Evolutionary conservation across 1,284 basidiomycete species (phyloP).

Genomic region (Omphalotus olearius): DNA sequence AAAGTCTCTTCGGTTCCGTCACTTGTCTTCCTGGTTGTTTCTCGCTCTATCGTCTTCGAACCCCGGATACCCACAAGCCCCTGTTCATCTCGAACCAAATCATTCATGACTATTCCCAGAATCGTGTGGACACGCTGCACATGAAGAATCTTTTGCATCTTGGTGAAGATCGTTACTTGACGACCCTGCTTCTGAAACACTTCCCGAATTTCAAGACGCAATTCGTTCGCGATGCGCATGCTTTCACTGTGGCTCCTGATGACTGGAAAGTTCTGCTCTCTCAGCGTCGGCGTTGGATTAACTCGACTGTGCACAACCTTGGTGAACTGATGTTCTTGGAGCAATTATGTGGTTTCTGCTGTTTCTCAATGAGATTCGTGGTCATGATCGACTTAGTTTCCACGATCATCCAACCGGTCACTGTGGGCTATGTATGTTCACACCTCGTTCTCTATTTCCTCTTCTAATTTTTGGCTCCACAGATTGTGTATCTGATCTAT

Average conservation of each 20-base stretch:
- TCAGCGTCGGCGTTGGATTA: conserved; percentile 98
- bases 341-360: conserved; percentile 94
- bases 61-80: conserved; percentile 90
- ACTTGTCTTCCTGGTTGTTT: conserved; percentile 99
- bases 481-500: conserved; percentile 89
- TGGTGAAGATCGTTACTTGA: conserved; percentile 98
- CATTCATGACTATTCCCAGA: conserved; percentile 92
- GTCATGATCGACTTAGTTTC: conserved; percentile 94
- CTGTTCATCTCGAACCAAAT: conserved; percentile 87
- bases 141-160: conserved; percentile 97
- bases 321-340: conserved; percentile 91
- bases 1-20: conserved; percentile 94
- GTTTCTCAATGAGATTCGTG: conserved; percentile 98
- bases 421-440: conserved; percentile 84
- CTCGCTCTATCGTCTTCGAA: conserved; percentile 89
- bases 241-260: conserved; percentile 88
- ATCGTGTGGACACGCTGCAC: conserved; percentile 94
- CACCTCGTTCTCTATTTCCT: conserved; percentile 1
- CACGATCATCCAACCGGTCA: conserved; percentile 87
- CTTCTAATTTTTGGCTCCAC: conserved; percentile 1
- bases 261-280: conserved; percentile 95
- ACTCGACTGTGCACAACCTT: conserved; percentile 97
- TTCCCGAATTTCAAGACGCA: conserved; percentile 92
- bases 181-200: conserved; percentile 92
- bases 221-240: conserved; percentile 91